These are phyloP conservation scores for Trichaptum fuscoviolaceum DNA, from an alignment of 768 basidiomycete species.

Conservation along the genomic window DNA sequence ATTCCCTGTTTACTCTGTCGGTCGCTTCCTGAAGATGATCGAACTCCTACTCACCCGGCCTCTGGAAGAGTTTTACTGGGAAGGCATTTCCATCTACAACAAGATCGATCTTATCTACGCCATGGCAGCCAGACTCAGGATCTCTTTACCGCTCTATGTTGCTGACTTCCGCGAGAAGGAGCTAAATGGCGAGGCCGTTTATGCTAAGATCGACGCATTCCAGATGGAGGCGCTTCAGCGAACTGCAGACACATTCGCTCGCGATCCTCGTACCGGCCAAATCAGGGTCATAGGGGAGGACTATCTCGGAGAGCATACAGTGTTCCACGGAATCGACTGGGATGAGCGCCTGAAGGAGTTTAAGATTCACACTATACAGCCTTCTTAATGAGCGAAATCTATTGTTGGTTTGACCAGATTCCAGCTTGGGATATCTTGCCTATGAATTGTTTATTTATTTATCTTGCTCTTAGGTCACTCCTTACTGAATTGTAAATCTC, in stretches of 20 bases:
- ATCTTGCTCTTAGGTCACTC: too few species aligned
- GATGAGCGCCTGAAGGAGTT: neutral
- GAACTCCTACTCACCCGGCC: neutral
- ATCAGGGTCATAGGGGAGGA: neutral
- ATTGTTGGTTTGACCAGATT: too few species aligned
- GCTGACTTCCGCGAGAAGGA: neutral
- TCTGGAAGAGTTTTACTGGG: neutral
- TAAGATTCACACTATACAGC: neutral
- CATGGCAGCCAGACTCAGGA: neutral
- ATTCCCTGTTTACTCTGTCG: neutral
- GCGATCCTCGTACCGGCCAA: neutral
- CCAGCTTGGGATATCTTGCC: too few species aligned
- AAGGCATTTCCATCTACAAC: neutral
- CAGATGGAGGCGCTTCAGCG: neutral
- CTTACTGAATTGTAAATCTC: too few species aligned
- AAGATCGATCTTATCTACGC: neutral
- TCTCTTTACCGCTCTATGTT: neutral
- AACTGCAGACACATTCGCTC: neutral
- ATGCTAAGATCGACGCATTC: neutral
- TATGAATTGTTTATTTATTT: too few species aligned
- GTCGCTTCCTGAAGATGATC: neutral
- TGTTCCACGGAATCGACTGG: neutral
- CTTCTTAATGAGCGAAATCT: too few species aligned
- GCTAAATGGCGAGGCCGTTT: neutral
- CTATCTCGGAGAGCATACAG: neutral